Evolutionary conservation across 257 asterid species (phyloP).

Genomic region (Petunia secreta): DNA sequence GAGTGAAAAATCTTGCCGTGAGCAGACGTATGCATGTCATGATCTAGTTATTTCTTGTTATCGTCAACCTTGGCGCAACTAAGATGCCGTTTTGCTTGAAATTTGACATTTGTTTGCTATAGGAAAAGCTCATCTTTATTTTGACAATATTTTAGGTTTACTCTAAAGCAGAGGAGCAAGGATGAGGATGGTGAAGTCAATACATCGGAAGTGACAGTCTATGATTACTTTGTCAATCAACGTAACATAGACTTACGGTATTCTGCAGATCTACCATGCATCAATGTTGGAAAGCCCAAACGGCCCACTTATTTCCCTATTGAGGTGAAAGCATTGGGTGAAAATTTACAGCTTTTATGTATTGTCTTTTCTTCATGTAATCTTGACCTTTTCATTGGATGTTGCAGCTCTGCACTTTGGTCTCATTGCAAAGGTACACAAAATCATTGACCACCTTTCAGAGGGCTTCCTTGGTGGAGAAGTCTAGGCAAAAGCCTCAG

Average conservation of each 20-base stretch:
- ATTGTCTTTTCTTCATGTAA: neutral
- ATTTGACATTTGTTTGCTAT: neutral
- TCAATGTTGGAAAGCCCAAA: constrained; percentile 88
- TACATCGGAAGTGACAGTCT: constrained; percentile 69
- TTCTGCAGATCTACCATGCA: constrained; percentile 92
- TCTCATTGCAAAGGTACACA: constrained; percentile 86
- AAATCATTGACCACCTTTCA: constrained; percentile 75
- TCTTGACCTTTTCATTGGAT: constrained; percentile 27
- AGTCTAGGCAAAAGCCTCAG: constrained; percentile 88
- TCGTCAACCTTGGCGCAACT: neutral
- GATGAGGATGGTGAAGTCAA: constrained; percentile 65
- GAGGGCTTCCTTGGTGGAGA: constrained; percentile 81
- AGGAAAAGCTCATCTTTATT: neutral
- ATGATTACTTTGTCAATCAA: constrained; percentile 82
- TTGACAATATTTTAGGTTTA: constrained; percentile 49
- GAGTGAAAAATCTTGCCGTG: constrained; percentile 74
- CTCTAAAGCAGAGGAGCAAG: constrained; percentile 60
- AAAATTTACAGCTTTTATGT: neutral
- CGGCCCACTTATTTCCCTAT: constrained; percentile 85
- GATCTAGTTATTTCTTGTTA: constrained; percentile 26
- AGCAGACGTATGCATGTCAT: constrained; percentile 53
- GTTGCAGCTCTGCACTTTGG: constrained; percentile 66
- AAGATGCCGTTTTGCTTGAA: neutral
- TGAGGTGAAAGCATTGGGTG: constrained; percentile 55
- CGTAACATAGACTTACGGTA: constrained; percentile 72